Base-by-base conservation (phyloP, 495 filamentous ascomycete genomes). In the Aeminium ludgeri region DNA sequence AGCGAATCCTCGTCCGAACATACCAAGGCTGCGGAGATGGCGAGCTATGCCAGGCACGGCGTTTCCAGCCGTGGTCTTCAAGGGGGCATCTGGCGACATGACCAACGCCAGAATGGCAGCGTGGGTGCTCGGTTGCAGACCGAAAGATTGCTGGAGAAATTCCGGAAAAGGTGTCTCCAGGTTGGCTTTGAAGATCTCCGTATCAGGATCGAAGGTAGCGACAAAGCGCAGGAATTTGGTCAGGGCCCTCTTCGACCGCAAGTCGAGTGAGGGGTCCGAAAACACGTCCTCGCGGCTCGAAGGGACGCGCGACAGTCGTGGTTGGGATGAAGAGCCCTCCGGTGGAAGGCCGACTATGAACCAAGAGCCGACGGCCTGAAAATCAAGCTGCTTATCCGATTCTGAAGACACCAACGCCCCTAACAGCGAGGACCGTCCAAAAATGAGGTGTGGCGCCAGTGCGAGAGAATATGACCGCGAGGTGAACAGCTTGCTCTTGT, bases 281-380 rank as follows among this genome's bases (percentile, higher is more conserved):
- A 89, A 87, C 33, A 95, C 69, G 61, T 93, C 86, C 59, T 95
- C 86, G 27, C 86, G 72, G 32, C 81, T 81, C 44, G 76, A 80
- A 1, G 86, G 85, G 40, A 95, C 76, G 16, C 74, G 73, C 29
- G 65, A 36, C 7, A 44, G 30, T 6, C 36, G 10, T 11, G 44
- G 6, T 2, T 12, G 8, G 3, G 19, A 8, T 13, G 19, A 43
- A 43, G 47, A 29, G 16, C 16, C 35, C 10, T 37, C 11, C 13
- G 33, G n/a, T 28, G n/a, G 16, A 19, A 36, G 13, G 38, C 33
- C 30, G 54, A 78, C 77, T 28, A 93, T 74, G 73, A 78, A 96
- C 80, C 86, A 96, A 43, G 81, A 87, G 23, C 91, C 91, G 6
- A 96, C 80, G 4, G 89, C 85, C 45, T 86, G 74, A 58, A 95